Evolutionary conservation across 139 green algal species (phyloP).

Genomic region (Chlamydomonas schloesseri): DNA sequence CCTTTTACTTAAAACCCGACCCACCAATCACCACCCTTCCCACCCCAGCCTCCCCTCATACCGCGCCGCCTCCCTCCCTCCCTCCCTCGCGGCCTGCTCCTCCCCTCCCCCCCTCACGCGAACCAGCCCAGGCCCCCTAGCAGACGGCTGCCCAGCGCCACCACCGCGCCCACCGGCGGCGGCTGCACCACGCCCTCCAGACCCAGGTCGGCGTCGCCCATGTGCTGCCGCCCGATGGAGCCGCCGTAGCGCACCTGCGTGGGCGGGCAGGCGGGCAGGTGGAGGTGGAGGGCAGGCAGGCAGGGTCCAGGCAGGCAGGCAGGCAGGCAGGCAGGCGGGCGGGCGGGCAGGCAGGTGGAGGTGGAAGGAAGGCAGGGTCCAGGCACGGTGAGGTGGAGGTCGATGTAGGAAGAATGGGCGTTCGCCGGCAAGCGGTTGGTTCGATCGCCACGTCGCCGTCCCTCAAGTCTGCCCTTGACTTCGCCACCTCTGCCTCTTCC

Average conservation of each 20-base stretch:
- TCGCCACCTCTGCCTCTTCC: too few species aligned
- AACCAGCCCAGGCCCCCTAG: constrained; percentile 5
- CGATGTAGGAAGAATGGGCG: too few species aligned
- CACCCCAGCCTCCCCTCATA: too few species aligned
- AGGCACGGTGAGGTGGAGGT: too few species aligned
- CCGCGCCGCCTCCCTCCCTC: too few species aligned
- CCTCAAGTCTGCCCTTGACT: too few species aligned
- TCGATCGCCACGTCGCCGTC: too few species aligned
- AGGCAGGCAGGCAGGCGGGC: neutral
- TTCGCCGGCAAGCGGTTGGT: too few species aligned
- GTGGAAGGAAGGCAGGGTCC: neutral
- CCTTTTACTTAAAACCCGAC: too few species aligned
- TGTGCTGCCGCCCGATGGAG: constrained; percentile 39
- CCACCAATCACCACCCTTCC: too few species aligned
- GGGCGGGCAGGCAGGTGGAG: neutral
- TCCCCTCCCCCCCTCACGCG: neutral
- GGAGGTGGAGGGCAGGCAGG: constrained; percentile 33
- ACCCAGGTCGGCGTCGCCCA: constrained; percentile 33
- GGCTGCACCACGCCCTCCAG: constrained; percentile 18
- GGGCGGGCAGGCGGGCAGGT: neutral
- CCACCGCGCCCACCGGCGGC: constrained; percentile 2
- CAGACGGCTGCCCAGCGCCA: constrained; percentile 1
- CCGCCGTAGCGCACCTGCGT: constrained; percentile 40
- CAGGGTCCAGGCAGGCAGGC: constrained; percentile 15
- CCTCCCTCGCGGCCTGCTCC: too few species aligned